Evolutionary conservation across 108 stramenopile genomes (phyloP).

Genomic region (Cyclotella kingstonii): DNA sequence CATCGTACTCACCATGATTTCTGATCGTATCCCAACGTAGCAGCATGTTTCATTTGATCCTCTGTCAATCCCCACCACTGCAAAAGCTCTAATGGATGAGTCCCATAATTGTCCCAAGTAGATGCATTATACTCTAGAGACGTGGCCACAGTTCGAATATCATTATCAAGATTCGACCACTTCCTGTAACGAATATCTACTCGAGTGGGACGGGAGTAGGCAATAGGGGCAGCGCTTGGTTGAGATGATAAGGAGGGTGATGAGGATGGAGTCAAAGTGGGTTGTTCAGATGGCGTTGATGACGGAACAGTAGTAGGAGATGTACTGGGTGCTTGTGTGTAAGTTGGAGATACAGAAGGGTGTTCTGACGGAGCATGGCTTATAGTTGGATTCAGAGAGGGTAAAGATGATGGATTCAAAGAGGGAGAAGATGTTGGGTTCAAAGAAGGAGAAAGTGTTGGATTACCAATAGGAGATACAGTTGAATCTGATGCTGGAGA

Average conservation of each 20-base stretch:
- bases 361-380: not conserved
- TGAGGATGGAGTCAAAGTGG: not conserved
- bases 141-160: not conserved
- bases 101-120: constrained; percentile 25
- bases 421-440: not conserved
- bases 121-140: constrained; percentile 14
- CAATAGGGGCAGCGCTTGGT: constrained; percentile 16
- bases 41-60: constrained; percentile 5
- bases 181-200: constrained; percentile 15
- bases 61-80: constrained; percentile 6
- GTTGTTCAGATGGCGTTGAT: constrained; percentile 2
- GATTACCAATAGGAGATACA: no score
- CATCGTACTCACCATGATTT: constrained; percentile 8
- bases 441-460: no score
- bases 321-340: not conserved
- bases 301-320: not conserved
- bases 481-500: no score
- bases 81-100: constrained; percentile 9
- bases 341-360: not conserved
- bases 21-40: constrained; percentile 20
- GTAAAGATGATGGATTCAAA: not conserved
- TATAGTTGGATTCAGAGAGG: not conserved
- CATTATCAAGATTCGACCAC: constrained; percentile 8
- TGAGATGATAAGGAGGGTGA: not conserved
- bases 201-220: constrained; percentile 12